Percentiles rank a stretch among this genome's conserved stretches.
Evolutionary conservation across 306 rosid species (phyloP).

Genomic region (Dryas drummondii): DNA sequence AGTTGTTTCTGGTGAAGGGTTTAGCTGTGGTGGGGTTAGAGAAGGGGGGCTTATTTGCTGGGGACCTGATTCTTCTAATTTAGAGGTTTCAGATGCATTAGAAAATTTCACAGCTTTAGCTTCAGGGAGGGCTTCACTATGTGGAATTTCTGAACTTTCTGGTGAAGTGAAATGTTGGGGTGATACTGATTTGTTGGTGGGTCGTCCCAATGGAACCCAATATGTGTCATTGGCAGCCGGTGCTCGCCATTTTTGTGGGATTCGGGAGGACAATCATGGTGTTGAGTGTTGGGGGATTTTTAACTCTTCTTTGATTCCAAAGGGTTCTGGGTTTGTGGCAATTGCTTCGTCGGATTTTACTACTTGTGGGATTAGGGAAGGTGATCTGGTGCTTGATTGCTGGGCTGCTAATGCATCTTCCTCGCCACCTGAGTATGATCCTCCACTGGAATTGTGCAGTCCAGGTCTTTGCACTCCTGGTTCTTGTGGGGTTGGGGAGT

Average conservation of each 20-base stretch:
- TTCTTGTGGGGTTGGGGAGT: conserved; percentile 48
- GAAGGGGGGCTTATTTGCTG: conserved; percentile 78
- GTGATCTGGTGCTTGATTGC: conserved; percentile 77
- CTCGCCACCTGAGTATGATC: conserved; percentile 46
- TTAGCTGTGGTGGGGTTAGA: conserved; percentile 61
- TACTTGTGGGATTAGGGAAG: conserved; percentile 86
- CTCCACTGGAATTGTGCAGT: conserved; percentile 88
- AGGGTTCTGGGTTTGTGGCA: conserved; percentile 66
- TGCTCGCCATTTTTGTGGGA: conserved; percentile 67
- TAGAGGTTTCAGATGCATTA: conserved; percentile 44
- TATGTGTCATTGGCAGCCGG: conserved; percentile 63
- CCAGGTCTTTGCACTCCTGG: conserved; percentile 72
- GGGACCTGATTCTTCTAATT: conserved; percentile 60
- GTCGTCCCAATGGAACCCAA: conserved; percentile 26
- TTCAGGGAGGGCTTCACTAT: conserved; percentile 57
- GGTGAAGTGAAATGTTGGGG: conserved; percentile 80
- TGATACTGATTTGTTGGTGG: conserved; percentile 29
- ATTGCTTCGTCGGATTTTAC: conserved; percentile 79
- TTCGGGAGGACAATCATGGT: conserved; percentile 68
- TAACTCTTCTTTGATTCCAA: conserved; percentile 63
- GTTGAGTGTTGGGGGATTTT: conserved; percentile 82
- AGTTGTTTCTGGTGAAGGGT: conserved; percentile 82
- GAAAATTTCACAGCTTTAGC: conserved; percentile 53
- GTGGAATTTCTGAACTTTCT: conserved; percentile 59
- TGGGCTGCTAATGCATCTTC: conserved; percentile 61